These are phyloP conservation scores for Pholiota adiposa DNA, from an alignment of 1,284 basidiomycete species.

Conservation along the genomic window DNA sequence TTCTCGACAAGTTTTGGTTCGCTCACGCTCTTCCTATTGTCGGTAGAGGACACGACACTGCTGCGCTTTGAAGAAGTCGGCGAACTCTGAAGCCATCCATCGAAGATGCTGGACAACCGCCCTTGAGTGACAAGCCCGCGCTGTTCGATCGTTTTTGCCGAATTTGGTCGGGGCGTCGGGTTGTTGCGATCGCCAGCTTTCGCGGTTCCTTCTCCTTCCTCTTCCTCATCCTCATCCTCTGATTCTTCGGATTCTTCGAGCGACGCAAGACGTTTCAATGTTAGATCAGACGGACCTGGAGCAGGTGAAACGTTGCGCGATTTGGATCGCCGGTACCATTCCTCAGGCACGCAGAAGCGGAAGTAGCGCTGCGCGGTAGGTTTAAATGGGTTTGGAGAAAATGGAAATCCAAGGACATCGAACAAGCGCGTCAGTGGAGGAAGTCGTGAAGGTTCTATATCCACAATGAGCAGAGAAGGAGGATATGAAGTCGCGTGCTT, in stretches of 20 bases:
- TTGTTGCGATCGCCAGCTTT: constrained; percentile 39
- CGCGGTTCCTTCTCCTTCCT: constrained; percentile 61
- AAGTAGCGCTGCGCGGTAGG: constrained; percentile 46
- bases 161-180: constrained; percentile 8
- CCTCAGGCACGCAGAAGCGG: constrained; percentile 73
- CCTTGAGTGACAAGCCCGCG: constrained; percentile 48
- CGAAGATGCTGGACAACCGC: constrained; percentile 66
- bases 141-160: constrained; percentile 26
- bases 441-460: constrained; percentile 46
- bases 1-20: constrained; percentile 62
- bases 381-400: constrained; percentile 44
- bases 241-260: constrained; percentile 56
- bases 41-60: constrained; percentile 36
- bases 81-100: constrained; percentile 57
- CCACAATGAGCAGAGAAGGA: constrained; percentile 14
- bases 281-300: constrained; percentile 54
- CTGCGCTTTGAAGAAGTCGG: constrained; percentile 38
- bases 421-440: constrained; percentile 41
- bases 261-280: constrained; percentile 52
- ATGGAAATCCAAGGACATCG: constrained; percentile 40
- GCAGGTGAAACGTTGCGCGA: constrained; percentile 53
- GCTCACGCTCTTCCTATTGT: constrained; percentile 65
- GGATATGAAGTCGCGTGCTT: constrained; percentile 26
- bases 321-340: constrained; percentile 77
- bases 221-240: constrained; percentile 47